Evolutionary conservation across 73 alveolate genomes (phyloP), one percentile per base, ranked within the genome.

Genomic region (Symbiodinium natans): DNA sequence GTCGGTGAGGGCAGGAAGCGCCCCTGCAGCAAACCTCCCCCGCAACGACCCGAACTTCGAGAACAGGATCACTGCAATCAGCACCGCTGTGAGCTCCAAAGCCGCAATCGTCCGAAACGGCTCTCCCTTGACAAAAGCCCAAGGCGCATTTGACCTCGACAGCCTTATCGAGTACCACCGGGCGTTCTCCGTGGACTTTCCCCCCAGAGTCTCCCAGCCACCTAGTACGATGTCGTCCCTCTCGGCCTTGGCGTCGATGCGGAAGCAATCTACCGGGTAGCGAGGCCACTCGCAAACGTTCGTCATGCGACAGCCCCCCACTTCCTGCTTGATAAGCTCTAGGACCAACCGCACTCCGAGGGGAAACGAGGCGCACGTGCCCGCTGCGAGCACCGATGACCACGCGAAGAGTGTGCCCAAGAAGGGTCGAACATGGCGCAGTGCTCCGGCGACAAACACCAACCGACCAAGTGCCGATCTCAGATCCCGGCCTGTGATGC

Each of bases 171-270:
- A 39, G 27, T 63, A 89, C 95, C 95, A 89, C 27, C 42, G 40
- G 1, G 84, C 73, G 36, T 21, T 71, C 41, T 40, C 42, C 11
- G 48, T 13, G 41, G 73, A 2, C 15, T 27, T 34, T 33, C 75
- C 83, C n/a, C 31, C 33, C 1, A 0, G 3, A 0, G 56, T 10
- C 7, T 59, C 95, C 95, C 95, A 89, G 3, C 95, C 95, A 0
- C 95, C 95, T 0, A 89, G 41, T 11, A 89, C 95, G 6, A 89
- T 89, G 36, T 68, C 38, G 38, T 89, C 77, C 15, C 46, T 63
- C 41, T 89, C 95, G 13, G 95, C 95, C 75, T 89, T 89, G n/a
- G 95, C 95, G 9, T 89, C 95, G 25, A 71, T 59, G 15, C 95
- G 31, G 52, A 89, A 89, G 63, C 40, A 77, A 11, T 71, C 71